Percentiles rank a stretch among this genome's conserved stretches.
Conservation (phyloP, 202 grass and related monocot species). For the Carex arenaria region DNA sequence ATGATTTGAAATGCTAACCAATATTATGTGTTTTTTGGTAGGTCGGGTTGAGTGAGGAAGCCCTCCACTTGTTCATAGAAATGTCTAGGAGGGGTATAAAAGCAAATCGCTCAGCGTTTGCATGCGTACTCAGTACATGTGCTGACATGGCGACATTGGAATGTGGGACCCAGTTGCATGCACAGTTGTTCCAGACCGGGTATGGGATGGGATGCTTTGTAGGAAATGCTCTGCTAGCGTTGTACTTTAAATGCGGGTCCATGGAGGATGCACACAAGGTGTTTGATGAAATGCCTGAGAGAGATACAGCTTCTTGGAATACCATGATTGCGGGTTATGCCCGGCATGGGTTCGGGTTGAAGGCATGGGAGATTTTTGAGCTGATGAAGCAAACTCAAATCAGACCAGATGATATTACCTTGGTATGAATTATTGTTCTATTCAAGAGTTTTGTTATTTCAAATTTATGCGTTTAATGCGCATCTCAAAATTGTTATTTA, state of each 20-base stretch:
- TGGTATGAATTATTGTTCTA: constrained; percentile 41
- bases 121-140: constrained; percentile 70
- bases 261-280: constrained; percentile 55
- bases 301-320: constrained; percentile 74
- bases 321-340: constrained; percentile 85
- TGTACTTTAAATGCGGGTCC: constrained; percentile 96
- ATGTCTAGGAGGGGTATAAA: constrained; percentile 51
- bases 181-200: constrained; percentile 66
- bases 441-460: constrained; percentile 8
- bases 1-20: background rate
- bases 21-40: background rate
- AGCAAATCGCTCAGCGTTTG: constrained; percentile 77
- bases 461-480: background rate
- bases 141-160: constrained; percentile 82
- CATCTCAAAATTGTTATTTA: background rate
- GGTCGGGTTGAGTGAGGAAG: constrained; percentile 60
- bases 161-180: constrained; percentile 80
- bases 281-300: constrained; percentile 83
- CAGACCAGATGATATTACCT: constrained; percentile 57
- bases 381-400: constrained; percentile 53
- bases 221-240: constrained; percentile 75
- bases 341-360: constrained; percentile 72
- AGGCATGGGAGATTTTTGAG: constrained; percentile 61
- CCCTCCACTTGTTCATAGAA: constrained; percentile 57
- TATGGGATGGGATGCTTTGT: constrained; percentile 75